A percentile compares a stretch with the other conserved stretches of the same genome.
Evolutionary conservation across 306 rosid genomes (phyloP).

Genomic region (Quercus cerris): DNA sequence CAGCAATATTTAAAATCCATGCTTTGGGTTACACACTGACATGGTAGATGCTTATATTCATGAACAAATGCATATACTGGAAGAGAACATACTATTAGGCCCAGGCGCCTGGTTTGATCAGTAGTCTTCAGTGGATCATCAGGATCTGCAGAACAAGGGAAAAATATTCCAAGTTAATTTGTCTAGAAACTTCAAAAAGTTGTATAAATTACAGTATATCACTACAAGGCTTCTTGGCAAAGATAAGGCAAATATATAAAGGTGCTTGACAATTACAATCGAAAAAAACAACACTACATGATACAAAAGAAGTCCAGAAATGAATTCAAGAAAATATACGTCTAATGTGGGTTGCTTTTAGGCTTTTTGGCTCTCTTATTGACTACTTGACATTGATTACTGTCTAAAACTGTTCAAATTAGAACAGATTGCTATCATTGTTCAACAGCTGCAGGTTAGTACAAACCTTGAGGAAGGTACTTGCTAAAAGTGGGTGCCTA

Average conservation of each 20-base stretch:
- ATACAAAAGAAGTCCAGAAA: neutral
- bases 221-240: neutral
- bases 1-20: neutral
- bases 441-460: neutral
- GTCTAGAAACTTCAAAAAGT: neutral
- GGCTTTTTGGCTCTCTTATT: neutral
- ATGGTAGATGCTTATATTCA: neutral
- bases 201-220: neutral
- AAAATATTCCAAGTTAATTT: neutral
- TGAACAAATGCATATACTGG: neutral
- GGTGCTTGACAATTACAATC: neutral
- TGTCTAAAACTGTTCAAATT: neutral
- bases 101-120: slow-evolving; percentile 71
- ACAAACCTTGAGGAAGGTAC: neutral
- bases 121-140: slow-evolving; percentile 84
- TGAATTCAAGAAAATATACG: neutral
- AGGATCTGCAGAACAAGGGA: slow-evolving; percentile 39
- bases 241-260: neutral
- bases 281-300: neutral
- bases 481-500: neutral
- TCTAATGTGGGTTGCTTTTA: neutral
- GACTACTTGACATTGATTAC: neutral
- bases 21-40: neutral
- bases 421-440: neutral
- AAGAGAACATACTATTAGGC: slow-evolving; percentile 58